Evolutionary conservation across 139 green algal species (phyloP), one percentile per base, ranked within the genome.

Genomic region (Auxenochlorella protothecoides): DNA sequence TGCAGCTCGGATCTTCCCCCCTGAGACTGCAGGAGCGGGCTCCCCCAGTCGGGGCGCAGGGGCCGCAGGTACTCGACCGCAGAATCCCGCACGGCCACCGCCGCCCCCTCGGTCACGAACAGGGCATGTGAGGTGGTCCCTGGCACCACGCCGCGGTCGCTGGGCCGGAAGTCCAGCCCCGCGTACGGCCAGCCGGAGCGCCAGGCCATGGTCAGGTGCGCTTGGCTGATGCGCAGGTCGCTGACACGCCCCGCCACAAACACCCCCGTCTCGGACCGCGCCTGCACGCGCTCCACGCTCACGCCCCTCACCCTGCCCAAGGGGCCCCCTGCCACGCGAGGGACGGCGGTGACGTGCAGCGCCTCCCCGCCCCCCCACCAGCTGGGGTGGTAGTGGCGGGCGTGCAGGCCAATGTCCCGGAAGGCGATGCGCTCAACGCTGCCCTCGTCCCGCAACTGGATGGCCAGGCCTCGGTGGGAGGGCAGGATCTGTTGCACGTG

Each of bases 351-450:
- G 16, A 87, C 71, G 54, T 80, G 68, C 11, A 87, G 76, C 5
- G 82, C 70, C 78, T 87, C 82, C 3, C 68, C 77, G 0, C 63
- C 77, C 3, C 82, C 82, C 77, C 72, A 84, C 82, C 77, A 84
- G n/a, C n/a, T 61, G 73, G 68, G 64, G 6, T 74, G 14, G 65
- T 74, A 73, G 14, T 69, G 68, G 9, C 61, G 66, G 4, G 76
- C 72, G 16, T 11, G 11, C 3, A 84, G 44, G 2, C 16, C 54
- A 5, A 84, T 67, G 63, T 68, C 55, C 0, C 1, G 5, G 54
- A 86, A 85, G 12, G n/a, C 14, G 8, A 86, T 70, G 59, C 77
- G 44, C 2, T 4, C 52, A 56, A 86, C 65, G 69, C 11, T 62
- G 63, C 82, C 82, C 9, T 65, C 16, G 55, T 87, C 82, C 3